Evolutionary conservation across 768 basidiomycete species (phyloP), one percentile per base, ranked within the genome.

Genomic region (Psilocybe cubensis): DNA sequence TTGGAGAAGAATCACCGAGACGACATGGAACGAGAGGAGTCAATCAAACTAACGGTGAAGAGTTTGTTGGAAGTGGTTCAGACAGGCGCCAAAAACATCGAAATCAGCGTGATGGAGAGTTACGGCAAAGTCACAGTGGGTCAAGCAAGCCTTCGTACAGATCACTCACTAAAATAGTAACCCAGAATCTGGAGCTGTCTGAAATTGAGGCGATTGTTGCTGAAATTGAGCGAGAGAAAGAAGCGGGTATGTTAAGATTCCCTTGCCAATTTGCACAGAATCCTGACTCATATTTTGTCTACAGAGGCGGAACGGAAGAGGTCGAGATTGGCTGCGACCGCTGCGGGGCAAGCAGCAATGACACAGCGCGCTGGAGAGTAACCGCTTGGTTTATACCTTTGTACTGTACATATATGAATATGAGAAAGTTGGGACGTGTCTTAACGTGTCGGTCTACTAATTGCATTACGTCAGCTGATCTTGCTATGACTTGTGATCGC

Each of bases 11-110:
- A 97, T 66, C 93, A 96, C 75, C 93, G 88, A 65, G 94, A 97
- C 60, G 93, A 92, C 62, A 79, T 97, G 78, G 79, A 84, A 6
- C 81, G 92, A 58, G 94, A 94, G 48, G 94, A 97, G 58, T 88
- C 90, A 50, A 91, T 99, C 73, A 97, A 97, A 72, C 77, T 99
- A 46, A 94, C 97, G 0, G 85, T 99, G 60, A 98, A 98, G 79
- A 91, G 90, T 70, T 78, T 99, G 66, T 79, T 99, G 21, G 97
- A 99, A 72, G 96, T 99, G 33, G 97, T 99, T 7, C 97, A 98
- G 76, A 98, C 97, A 1, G 97, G 97, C n/a, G 97, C 97, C 4
- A 98, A 98, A 80, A 99, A 99, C 74, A 98, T 99, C 61, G 97
- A 99, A 72, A 94, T 99, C 65, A 95, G 91, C 60, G 92, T 98